Evolutionary conservation across 2,329 filamentous ascomycete species (phyloP).

Genomic region (Microascus cirrosus): DNA sequence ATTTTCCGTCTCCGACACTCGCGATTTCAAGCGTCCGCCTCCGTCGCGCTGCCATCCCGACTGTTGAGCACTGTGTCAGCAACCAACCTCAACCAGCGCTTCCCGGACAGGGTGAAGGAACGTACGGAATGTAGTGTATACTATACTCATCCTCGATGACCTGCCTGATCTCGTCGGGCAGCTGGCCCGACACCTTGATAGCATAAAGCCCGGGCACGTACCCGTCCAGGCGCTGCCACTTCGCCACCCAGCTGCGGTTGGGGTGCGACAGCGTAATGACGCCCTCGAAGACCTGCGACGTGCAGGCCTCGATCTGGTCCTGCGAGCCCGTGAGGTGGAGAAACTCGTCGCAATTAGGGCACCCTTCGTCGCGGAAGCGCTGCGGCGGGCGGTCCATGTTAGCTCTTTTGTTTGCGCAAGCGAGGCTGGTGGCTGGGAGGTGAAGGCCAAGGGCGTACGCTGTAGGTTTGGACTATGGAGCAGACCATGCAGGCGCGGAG

Average conservation of each 20-base stretch:
- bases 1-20: background rate
- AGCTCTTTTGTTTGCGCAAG: background rate
- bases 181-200: slow-evolving; percentile 80
- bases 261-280: slow-evolving; percentile 78
- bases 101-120: slow-evolving; percentile 27
- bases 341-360: slow-evolving; percentile 93
- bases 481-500: slow-evolving; percentile 98
- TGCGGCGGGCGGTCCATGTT: slow-evolving; percentile 20
- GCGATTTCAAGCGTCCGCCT: slow-evolving; percentile 27
- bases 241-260: slow-evolving; percentile 84
- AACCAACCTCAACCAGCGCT: background rate
- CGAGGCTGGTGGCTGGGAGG: slow-evolving; percentile 1
- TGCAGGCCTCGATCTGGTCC: slow-evolving; percentile 85
- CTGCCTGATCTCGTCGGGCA: slow-evolving; percentile 53
- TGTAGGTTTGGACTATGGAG: slow-evolving; percentile 79
- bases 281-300: slow-evolving; percentile 91
- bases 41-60: slow-evolving; percentile 44
- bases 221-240: slow-evolving; percentile 83
- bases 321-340: slow-evolving; percentile 68
- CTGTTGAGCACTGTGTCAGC: slow-evolving; percentile 17
- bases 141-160: slow-evolving; percentile 52
- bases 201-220: slow-evolving; percentile 89
- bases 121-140: slow-evolving; percentile 56
- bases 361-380: slow-evolving; percentile 80
- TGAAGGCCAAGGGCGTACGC: slow-evolving; percentile 36